Base-by-base conservation (phyloP, 2,329 filamentous ascomycete species). In the Corynespora cassiicola region DNA sequence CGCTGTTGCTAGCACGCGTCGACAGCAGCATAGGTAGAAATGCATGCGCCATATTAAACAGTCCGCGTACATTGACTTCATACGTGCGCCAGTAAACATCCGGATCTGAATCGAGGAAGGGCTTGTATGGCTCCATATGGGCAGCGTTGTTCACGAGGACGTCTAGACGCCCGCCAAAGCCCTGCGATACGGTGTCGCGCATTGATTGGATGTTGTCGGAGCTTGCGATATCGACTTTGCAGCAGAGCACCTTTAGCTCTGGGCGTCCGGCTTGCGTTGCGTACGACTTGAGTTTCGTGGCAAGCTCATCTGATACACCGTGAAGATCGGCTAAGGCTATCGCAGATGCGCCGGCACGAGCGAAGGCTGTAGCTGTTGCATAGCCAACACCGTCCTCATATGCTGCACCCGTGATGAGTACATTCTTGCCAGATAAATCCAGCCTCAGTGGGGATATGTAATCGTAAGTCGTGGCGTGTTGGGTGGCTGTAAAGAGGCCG, bases 121-220 rank as follows among this genome's bases (percentile, higher is more conserved):
- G 52, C 1, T 16, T 26, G 17, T 29, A 53, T 22, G 55, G 52
- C 8, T 65, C 66, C 6, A 72, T 45, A 17, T 61, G 58, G 0
- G 70, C 73, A 0, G 73, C 73, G 39, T 75, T 75, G 52, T 77
- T 75, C 36, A 75, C 49, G 2, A 78, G 58, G 30, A 76, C 60
- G 36, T 77, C 72, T 9, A 77, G 50, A 3, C 47, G 43, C 0
- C 36, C 32, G 19, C 21, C 20, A 17, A 38, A 31, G 19, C 9
- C 10, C 12, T 30, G 7, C 12, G 18, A 18, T 4, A 43, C 31
- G 15, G 11, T 25, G 4, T 42, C 15, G 12, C 22, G 18, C 17
- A 29, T 18, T 10, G 23, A 17, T 12, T 28, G 15, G 7, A 36
- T 25, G 25, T 20, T 41, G 17, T 42, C 30, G 15, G 12, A 25